phyloP scores from a whole-genome alignment of 805 yeast species.

The Wickerhamiella kurtzmanii region DNA sequence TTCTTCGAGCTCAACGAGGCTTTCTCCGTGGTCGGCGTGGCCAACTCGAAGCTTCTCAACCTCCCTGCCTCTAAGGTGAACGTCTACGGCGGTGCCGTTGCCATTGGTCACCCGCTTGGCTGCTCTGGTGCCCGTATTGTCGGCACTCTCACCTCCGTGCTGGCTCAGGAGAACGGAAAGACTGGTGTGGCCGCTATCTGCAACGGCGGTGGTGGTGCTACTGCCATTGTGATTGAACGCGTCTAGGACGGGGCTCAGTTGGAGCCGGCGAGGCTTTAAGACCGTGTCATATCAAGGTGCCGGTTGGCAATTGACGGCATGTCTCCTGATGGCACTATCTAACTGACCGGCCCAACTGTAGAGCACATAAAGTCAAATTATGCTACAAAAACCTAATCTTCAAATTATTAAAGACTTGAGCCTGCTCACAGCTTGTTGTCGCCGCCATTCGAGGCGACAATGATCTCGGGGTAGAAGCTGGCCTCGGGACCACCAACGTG shows the following conservation, averaged over 20 bases:
- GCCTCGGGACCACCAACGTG: slow-evolving; percentile 32
- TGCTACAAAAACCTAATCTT: not conserved
- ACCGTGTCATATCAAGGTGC: too few species aligned
- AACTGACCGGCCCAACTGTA: too few species aligned
- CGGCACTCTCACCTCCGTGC: slow-evolving; percentile 69
- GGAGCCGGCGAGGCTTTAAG: not conserved
- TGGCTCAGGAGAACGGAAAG: slow-evolving; percentile 74
- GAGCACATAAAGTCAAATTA: not conserved
- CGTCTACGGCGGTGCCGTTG: slow-evolving; percentile 95
- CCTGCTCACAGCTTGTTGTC: slow-evolving; percentile 29
- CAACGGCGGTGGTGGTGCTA: slow-evolving; percentile 99
- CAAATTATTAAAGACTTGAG: too few species aligned
- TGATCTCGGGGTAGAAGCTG: slow-evolving; percentile 33
- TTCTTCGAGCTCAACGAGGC: slow-evolving; percentile 96
- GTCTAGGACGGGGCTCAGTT: slow-evolving; percentile 22
- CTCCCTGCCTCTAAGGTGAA: slow-evolving; percentile 59
- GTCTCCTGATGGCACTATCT: too few species aligned
- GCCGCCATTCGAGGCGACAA: slow-evolving; percentile 24
- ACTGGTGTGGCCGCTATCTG: slow-evolving; percentile 93
- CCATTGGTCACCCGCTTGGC: slow-evolving; percentile 91
- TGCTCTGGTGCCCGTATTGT: slow-evolving; percentile 93
- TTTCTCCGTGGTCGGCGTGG: slow-evolving; percentile 89
- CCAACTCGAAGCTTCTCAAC: slow-evolving; percentile 57
- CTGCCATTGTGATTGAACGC: slow-evolving; percentile 76
- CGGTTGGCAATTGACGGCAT: too few species aligned